Base-by-base conservation (phyloP, 352 stramenopile genomes). In the Phytophthora boehmeriae region DNA sequence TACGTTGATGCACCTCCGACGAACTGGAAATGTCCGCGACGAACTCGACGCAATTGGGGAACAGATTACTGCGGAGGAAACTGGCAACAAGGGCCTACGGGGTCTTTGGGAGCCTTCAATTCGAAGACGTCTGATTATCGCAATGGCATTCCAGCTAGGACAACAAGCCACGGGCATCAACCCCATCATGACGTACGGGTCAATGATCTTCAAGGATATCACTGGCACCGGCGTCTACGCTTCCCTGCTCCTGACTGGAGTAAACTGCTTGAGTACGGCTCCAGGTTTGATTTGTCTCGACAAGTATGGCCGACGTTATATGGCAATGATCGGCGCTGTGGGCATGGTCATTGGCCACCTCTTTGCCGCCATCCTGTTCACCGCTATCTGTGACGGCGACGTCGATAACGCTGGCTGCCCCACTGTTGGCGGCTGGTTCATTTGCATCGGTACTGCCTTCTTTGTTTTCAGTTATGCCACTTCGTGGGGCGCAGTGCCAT, bases 311-410 rank as follows among this genome's bases (percentile, higher is more conserved):
- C 72, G 74, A 19, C 76, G 63, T 20, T 53, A 57, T n/a, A 64
- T 80, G 52, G 51, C 71, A 23, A 38, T 80, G 20, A 57, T 81
- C 46, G 74, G 63, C 2, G 68, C 64, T 17, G 55, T 81, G 17
- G 64, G 72, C 8, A 80, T 83, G 66, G 60, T 76, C n/a, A 55
- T 76, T 25, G 72, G 68, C 8, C 73, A 81, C 34, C 49, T 78
- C 17, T 70, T 76, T 13, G 72, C 63, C 0, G 71, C 68, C 8
- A 74, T 77, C n/a, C 14, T 75, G 14, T 73, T 83, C 42, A 66
- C 64, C 1, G 52, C 54, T 3, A 43, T 66, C 2, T 78, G 69
- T 14, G 50, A 72, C 16, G 69, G 63, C 23, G 63, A 74, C 20
- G 53, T 60, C 2, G 66, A 75, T 25, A 56, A 72, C 34, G 59